A percentile compares a stretch with the other conserved stretches of the same genome.
Evolutionary conservation across 768 basidiomycete genomes (phyloP).

Genomic region (Mycena haematopus): DNA sequence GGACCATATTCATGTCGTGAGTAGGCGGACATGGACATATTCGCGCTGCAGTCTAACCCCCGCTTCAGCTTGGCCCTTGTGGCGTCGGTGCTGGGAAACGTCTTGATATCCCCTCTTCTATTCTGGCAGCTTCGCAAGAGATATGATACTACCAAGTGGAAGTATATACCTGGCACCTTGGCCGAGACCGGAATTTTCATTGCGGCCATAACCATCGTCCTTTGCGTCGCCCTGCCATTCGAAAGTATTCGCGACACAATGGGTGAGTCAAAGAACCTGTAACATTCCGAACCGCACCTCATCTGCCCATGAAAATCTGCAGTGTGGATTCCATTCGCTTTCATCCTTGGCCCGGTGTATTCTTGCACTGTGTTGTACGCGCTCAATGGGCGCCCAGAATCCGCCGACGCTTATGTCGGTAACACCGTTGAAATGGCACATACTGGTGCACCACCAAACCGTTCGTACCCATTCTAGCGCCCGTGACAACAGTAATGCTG

Average conservation of each 20-base stretch:
- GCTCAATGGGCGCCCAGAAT: conserved; percentile 12
- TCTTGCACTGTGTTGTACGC: conserved; percentile 21
- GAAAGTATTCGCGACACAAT: background rate
- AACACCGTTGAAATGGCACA: background rate
- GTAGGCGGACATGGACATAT: background rate
- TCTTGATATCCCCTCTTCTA: conserved; percentile 6
- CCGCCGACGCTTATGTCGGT: background rate
- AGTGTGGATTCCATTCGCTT: conserved; percentile 22
- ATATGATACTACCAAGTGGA: conserved; percentile 1
- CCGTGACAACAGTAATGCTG: background rate
- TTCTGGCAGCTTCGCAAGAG: conserved; percentile 17
- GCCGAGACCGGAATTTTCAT: conserved; percentile 15
- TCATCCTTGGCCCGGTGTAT: conserved; percentile 20
- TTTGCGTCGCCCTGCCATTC: background rate
- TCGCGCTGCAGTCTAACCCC: background rate
- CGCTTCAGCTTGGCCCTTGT: conserved; percentile 11
- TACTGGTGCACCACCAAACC: background rate
- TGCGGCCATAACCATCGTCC: conserved; percentile 6
- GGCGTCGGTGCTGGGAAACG: conserved; percentile 9
- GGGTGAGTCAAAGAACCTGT: background rate
- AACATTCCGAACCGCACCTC: no score
- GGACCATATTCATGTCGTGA: conserved; percentile 8
- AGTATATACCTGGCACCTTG: background rate
- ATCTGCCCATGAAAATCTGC: background rate
- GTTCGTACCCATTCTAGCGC: background rate